Evolutionary conservation across 108 stramenopile species (phyloP), one percentile per base, ranked within the genome.

Genomic region (Cyclotella cryptica): DNA sequence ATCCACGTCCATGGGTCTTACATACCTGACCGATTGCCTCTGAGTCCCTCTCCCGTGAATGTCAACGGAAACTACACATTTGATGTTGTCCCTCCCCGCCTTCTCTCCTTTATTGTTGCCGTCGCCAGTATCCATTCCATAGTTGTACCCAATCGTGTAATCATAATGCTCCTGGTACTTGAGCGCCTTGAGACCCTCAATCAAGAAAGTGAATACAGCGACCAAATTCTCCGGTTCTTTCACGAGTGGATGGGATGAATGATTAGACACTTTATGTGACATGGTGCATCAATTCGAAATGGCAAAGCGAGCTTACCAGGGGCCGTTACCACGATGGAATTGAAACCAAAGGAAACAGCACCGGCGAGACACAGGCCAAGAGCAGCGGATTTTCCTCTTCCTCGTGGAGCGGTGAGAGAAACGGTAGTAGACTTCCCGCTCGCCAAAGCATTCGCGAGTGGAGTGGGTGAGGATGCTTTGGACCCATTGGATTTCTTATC

Each of bases 301-400:
- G n/a, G n/a, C n/a, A n/a, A n/a, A n/a, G n/a, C n/a, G n/a, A n/a
- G n/a, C n/a, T n/a, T n/a, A n/a, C n/a, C n/a, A n/a, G 99, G 99
- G 22, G 98, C 98, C 4, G 99, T 99, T 49, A 99, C 96, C 43
- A 92, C 90, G 63, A 99, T 87, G 59, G 91, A 95, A 57, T 92
- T 86, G 83, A 98, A 99, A 39, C 98, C 98, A 64, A 97, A 89
- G 3, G 97, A 97, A 29, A 99, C 69, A 8, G 98, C 97, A 7
- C 97, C 98, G 6, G 99, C 98, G 30, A 99, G 78, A 78, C 97
- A 97, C 3, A 99, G 82, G 24, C 99, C 99, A 58, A 99, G 90
- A 26, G 98, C 96, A 14, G 98, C 99, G n/a, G 96, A 97, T 84
- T 99, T 99, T 0, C 99, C 99, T 42, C 99, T 85, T 13, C 99